A percentile compares a stretch with the other conserved stretches of the same genome.
Conservation (phyloP, 2,329 filamentous ascomycete species). For the Rachicladosporium sp. region DNA sequence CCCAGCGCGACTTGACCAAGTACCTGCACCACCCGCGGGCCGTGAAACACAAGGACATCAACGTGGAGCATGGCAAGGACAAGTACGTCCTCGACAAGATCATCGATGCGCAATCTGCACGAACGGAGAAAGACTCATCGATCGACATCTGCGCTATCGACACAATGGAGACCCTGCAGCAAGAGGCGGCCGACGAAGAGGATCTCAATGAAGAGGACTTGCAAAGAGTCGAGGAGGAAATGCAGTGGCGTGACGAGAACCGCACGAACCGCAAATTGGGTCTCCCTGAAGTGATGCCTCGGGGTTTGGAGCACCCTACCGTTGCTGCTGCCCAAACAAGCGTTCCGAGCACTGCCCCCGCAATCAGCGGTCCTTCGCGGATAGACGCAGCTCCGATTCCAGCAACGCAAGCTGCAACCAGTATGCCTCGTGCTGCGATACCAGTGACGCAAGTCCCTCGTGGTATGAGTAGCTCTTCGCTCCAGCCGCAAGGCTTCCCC, state of each 20-base stretch:
- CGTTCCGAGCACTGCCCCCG: slow-evolving; percentile 1
- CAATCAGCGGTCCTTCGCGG: neutral
- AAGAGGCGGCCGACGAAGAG: slow-evolving; percentile 18
- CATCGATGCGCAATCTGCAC: slow-evolving; percentile 40
- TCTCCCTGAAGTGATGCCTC: neutral
- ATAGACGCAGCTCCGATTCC: neutral
- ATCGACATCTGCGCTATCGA: slow-evolving; percentile 18
- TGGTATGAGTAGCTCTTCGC: slow-evolving; percentile 16
- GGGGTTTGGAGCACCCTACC: neutral
- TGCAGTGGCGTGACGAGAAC: slow-evolving; percentile 4
- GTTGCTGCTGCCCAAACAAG: neutral
- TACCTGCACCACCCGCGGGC: slow-evolving; percentile 49
- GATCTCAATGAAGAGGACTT: slow-evolving; percentile 20
- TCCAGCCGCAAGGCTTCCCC: slow-evolving; percentile 10
- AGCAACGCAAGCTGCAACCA: too few relatives aligned
- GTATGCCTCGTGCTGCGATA: neutral
- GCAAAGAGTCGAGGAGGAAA: slow-evolving; percentile 16
- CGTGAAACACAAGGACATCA: slow-evolving; percentile 40
- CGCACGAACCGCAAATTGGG: neutral
- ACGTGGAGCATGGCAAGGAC: slow-evolving; percentile 43
- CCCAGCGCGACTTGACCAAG: slow-evolving; percentile 39
- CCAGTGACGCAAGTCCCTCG: slow-evolving; percentile 5
- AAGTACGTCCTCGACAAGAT: slow-evolving; percentile 48
- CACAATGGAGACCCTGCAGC: slow-evolving; percentile 24
- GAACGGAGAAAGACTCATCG: slow-evolving; percentile 47